Percentiles rank a stretch among this genome's conserved stretches.
These are phyloP conservation scores for Calocybe indica DNA, from an alignment of 768 basidiomycete species.

Conservation along the genomic window DNA sequence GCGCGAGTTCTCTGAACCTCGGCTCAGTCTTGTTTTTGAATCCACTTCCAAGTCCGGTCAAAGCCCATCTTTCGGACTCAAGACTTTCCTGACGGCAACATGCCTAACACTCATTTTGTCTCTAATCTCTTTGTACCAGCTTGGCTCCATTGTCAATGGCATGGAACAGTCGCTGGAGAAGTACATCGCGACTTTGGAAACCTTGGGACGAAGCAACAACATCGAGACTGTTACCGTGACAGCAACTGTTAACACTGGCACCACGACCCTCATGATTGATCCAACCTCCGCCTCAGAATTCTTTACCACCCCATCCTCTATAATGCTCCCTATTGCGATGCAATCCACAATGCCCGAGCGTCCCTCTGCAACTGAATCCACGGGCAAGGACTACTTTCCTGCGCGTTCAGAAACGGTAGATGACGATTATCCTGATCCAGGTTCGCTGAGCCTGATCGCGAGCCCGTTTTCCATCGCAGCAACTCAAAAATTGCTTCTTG, in stretches of 20 bases:
- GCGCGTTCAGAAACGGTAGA: too few species aligned
- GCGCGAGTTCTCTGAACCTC: slow-evolving; percentile 48
- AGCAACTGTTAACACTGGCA: slow-evolving; percentile 25
- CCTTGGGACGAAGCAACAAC: slow-evolving; percentile 10
- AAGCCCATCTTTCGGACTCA: slow-evolving; percentile 9
- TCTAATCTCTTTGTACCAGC: slow-evolving; percentile 17
- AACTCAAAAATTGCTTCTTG: slow-evolving; percentile 27
- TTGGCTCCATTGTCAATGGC: slow-evolving; percentile 20
- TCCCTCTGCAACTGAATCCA: too few species aligned
- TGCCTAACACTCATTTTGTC: slow-evolving; percentile 23
- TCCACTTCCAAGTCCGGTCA: slow-evolving; percentile 15
- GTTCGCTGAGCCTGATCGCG: not conserved
- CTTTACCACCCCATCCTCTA: too few species aligned
- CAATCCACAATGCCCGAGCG: too few species aligned
- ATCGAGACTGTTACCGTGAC: slow-evolving; percentile 34
- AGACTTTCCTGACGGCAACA: slow-evolving; percentile 17
- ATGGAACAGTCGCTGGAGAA: slow-evolving; percentile 20
- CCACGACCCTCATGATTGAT: not conserved
- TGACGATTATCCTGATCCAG: too few species aligned
- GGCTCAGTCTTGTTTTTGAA: slow-evolving; percentile 37
- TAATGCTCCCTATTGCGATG: too few species aligned
- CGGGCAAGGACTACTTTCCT: too few species aligned
- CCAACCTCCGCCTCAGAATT: too few species aligned
- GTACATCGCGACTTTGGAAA: slow-evolving; percentile 14
- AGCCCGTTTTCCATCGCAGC: slow-evolving; percentile 23